phyloP scores from a whole-genome alignment of 208 protist species.

The Strigomonas culicis region DNA sequence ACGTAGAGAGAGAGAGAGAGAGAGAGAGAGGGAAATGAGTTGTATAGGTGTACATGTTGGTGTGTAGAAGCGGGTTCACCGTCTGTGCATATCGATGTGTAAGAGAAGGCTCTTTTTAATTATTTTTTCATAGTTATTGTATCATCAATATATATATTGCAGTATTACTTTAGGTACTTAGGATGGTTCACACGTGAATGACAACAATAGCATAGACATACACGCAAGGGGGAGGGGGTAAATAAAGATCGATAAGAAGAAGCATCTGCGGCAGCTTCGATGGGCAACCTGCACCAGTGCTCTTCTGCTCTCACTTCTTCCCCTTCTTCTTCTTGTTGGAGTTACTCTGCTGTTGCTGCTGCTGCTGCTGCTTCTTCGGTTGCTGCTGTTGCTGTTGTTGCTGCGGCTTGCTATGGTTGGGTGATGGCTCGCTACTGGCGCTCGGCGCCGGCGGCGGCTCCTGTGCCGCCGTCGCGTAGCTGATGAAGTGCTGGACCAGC shows the following conservation, averaged over 20 bases:
- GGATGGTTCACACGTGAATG: too few species aligned
- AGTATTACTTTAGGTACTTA: too few species aligned
- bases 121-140: neutral
- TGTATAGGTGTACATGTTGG: too few species aligned
- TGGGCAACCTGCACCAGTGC: too few species aligned
- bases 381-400: constrained; percentile 1
- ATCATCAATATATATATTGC: too few species aligned
- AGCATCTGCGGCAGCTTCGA: too few species aligned
- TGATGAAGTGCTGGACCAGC: constrained; percentile 60
- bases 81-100: too few species aligned
- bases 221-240: too few species aligned
- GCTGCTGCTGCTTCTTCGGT: constrained; percentile 4
- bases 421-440: neutral
- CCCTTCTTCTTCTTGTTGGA: constrained; percentile 2
- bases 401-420: neutral
- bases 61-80: too few species aligned
- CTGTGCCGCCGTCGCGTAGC: constrained; percentile 39
- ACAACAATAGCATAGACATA: too few species aligned
- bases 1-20: neutral
- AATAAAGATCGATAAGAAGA: neutral
- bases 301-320: neutral
- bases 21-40: too few species aligned
- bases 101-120: too few species aligned
- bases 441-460: neutral
- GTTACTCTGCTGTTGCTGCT: constrained; percentile 6